Base-by-base conservation (phyloP, 352 stramenopile genomes). In the Blastocystis hominis region DNA sequence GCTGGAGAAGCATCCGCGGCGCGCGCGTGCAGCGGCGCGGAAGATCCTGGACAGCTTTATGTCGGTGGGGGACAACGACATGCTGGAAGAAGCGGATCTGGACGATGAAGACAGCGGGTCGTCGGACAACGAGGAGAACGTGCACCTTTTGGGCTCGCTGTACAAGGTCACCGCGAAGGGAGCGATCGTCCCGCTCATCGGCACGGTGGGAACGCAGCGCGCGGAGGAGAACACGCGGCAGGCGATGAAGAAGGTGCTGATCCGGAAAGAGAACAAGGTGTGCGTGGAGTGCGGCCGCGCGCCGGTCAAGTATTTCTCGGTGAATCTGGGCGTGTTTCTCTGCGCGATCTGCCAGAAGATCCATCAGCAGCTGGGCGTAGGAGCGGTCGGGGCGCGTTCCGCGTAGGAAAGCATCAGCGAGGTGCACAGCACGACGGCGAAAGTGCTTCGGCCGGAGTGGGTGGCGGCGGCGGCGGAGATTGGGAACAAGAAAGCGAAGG, bases 251-350 rank as follows among this genome's bases (percentile, higher is more conserved):
- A 75, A 77, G 50, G 64, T 87, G 61, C 30, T 87, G 46, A 50
- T 24, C 20, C 3, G 13, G 17, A 87, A 87, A 47, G 77, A 77
- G 30, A 87, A 87, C 55, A 87, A 87, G 44, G 34, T n/a, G n/a
- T 87, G 77, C 42, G 61, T 47, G 40, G 77, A 87, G 55, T 87
- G 77, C 42, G 64, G 64, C 13, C 77, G 77, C 36, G 30, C 9
- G 53, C 62, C 61, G 15, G 64, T 75, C 0, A 87, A 77, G 44
- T 77, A 87, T 24, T 63, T 77, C 42, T 62, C 36, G 53, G 64
- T 87, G 44, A 87, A 87, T 63, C 55, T 87, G 42, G 77, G 77
- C 55, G 64, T 87, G 46, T 87, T 87, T n/a, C 34, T 87, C 40
- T 87, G 77, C 53, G 24, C 61, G 17, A 63, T 47, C 30, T 87